These are phyloP conservation scores for Pilaira anomala DNA, from an alignment of 192 early-diverging fungal genomes.

Conservation along the genomic window DNA sequence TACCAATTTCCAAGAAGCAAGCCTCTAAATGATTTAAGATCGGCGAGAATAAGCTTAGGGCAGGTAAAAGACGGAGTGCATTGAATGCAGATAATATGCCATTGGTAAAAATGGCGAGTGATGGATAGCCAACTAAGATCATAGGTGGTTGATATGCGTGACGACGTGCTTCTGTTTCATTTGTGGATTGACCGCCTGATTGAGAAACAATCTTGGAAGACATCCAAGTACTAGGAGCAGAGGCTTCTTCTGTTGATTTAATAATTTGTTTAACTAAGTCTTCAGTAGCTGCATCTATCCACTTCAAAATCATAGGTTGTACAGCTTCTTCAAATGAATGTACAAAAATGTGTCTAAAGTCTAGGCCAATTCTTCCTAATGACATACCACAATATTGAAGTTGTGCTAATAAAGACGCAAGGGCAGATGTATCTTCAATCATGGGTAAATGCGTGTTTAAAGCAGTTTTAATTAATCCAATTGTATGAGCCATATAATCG, in stretches of 20 bases:
- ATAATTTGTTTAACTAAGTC: conserved; percentile 44
- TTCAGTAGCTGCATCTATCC: conserved; percentile 47
- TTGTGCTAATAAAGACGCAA: conserved; percentile 67
- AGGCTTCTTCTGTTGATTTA: conserved; percentile 32
- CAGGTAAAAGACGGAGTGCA: conserved; percentile 56
- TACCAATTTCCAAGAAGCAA: conserved; percentile 24
- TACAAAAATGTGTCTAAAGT: conserved; percentile 64
- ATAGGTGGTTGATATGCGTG: conserved; percentile 49
- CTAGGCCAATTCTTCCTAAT: conserved; percentile 72
- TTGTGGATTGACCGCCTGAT: not conserved
- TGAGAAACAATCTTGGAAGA: conserved; percentile 20
- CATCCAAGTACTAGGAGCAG: conserved; percentile 48
- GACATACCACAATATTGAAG: conserved; percentile 82
- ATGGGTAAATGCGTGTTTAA: conserved; percentile 48
- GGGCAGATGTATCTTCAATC: conserved; percentile 57
- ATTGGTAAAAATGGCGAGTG: conserved; percentile 65
- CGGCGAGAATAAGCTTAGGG: conserved; percentile 35
- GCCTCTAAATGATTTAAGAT: conserved; percentile 21
- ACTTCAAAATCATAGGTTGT: conserved; percentile 46
- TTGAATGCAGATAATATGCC: conserved; percentile 61
- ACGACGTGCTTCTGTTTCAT: conserved; percentile 1
- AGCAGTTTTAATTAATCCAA: conserved; percentile 38
- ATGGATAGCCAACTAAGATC: conserved; percentile 59
- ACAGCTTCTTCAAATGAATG: conserved; percentile 62
- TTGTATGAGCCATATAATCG: conserved; percentile 58